Evolutionary conservation across 2,329 filamentous ascomycete genomes (phyloP), one percentile per base, ranked within the genome.

Genomic region (Arthroderma sp.): DNA sequence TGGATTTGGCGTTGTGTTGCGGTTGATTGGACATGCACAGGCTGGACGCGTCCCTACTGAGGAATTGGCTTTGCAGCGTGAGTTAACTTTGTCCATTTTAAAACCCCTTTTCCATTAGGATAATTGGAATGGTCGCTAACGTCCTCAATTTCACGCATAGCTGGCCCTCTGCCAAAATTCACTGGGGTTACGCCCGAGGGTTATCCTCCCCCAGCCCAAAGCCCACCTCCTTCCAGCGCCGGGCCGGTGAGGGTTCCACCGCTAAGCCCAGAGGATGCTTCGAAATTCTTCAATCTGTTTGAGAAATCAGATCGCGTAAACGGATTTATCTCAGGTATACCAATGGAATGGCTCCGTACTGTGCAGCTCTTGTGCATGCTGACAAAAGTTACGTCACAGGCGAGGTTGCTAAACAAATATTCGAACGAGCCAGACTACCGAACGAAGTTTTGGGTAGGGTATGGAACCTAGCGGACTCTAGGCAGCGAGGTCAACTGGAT

Each of bases 1-100:
- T 36, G 91, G 89, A 61, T 98, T 98, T 68, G 86, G 88, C 49
- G 78, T 94, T 61, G 91, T 94, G 47, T 68, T 98, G 60, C 79
- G 91, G 58, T 78, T 98, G 61, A 96, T 98, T 61, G 91, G 87
- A 48, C 91, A 96, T 68, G 88, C 87, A 52, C 91, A 98, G 68
- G 85, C 83, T 52, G 85, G 86, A 57, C 79, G 83, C 62, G 78
- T 86, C 57, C 88, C 88, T 4, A 82, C 81, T 27, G 70, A 80
- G 33, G 86, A 94, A 58, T 66, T 96, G 47, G 89, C 89, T 11
- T 74, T 91, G 49, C 82, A 86, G 61, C 83, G 76, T 80, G 65
- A 56, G 68, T 65, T 37, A 11, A 38, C 32, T 44, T 40, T 37
- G 38, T n/a, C 36, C 30, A n/a, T 22, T 22, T 3, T 22, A 1